These are phyloP conservation scores for Mycena alexandri DNA, from an alignment of 768 basidiomycete genomes.

Conservation along the genomic window DNA sequence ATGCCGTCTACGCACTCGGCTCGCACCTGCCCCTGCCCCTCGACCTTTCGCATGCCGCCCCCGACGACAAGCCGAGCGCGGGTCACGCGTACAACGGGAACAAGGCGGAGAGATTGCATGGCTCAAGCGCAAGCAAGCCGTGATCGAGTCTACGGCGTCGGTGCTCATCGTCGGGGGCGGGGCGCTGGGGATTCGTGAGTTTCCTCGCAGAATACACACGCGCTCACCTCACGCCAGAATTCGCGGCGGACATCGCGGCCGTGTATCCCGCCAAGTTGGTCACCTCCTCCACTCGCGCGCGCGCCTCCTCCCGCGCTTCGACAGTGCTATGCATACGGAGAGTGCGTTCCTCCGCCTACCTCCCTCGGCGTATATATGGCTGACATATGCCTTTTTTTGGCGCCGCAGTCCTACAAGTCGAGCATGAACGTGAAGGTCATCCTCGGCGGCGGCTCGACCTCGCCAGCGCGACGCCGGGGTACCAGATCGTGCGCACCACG, in stretches of 20 bases:
- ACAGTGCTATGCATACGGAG: too few relatives aligned
- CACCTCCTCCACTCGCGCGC: too few relatives aligned
- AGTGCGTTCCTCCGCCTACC: too few relatives aligned
- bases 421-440: conserved; percentile 62
- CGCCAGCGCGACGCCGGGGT: conserved; percentile 42
- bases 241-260: too few relatives aligned
- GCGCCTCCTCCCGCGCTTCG: too few relatives aligned
- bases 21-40: too few relatives aligned
- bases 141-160: conserved; percentile 59
- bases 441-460: conserved; percentile 66
- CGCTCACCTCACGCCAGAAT: conserved; percentile 62
- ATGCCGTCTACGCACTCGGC: too few relatives aligned
- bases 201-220: conserved; percentile 60
- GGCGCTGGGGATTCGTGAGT: conserved; percentile 78
- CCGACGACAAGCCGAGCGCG: conserved; percentile 34
- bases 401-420: conserved; percentile 50
- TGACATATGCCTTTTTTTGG: too few relatives aligned
- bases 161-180: conserved; percentile 81
- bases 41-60: conserved; percentile 60
- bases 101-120: conserved; percentile 65
- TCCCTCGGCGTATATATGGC: too few relatives aligned
- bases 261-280: too few relatives aligned
- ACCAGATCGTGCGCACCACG: conserved; percentile 56
- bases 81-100: conserved; percentile 51
- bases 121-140: conserved; percentile 62